Base-by-base conservation (phyloP, 73 alveolate genomes). In the Symbiodinium natans region DNA sequence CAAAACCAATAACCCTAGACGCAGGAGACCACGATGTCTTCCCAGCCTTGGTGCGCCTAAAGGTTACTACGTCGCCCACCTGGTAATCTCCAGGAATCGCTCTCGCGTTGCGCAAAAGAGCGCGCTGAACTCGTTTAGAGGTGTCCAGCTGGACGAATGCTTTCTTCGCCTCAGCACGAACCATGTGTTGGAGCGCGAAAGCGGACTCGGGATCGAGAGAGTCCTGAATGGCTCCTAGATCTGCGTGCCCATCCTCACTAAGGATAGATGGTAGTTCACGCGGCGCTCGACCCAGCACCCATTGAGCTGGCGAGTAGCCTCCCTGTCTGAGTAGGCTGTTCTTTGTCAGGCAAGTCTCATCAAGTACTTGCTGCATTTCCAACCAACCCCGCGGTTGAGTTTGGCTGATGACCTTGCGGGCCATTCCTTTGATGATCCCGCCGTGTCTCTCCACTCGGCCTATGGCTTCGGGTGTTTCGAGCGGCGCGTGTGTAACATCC, bases 381-480 rank as follows among this genome's bases (percentile, higher is more conserved):
- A 41, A 71, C 23, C n/a, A 2, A 2, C 36, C 42, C 29, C 13
- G 1, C 5, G 74, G 46, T 41, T 43, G 68, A 9, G 29, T 9
- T 8, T 83, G 74, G 11, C 41, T 40, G 6, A 39, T 8, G 33
- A 85, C 54, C 48, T 52, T 43, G 52, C 29, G n/a, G 48, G 1
- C 15, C 93, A 85, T 85, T 29, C 56, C 82, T 41, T 84, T 84
- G 15, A 34, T 1, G 29, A 84, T 46, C 31, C 93, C 93, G 19
- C 93, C 93, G 34, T 43, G 93, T 19, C 93, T 43, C 52, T 84
- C 93, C 34, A 48, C 80, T 36, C 93, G 77, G 33, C 93, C 93
- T 7, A 84, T 31, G 21, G 46, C 48, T n/a, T 42, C 93, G 33
- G 93, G 93, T 15, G 82, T 11, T 36, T 84, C 93, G 5, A 84